Evolutionary conservation across 306 rosid species (phyloP).

Genomic region (Luffa aegyptiaca): DNA sequence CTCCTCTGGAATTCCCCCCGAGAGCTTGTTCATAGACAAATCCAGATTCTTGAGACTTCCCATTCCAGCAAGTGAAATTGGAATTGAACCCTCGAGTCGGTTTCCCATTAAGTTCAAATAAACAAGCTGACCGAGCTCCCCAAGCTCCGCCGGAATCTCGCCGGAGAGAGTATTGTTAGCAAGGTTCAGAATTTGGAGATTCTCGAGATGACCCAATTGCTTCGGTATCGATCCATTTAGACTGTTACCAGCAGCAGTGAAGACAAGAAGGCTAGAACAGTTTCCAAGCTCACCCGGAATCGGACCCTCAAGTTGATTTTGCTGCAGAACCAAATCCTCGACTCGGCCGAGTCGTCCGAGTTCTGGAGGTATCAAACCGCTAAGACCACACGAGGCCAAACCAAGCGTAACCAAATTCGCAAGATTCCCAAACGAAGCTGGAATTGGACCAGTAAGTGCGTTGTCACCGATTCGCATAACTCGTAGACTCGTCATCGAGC

Average conservation of each 20-base stretch:
- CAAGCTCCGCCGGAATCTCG: conserved; percentile 64
- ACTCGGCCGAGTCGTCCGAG: conserved; percentile 51
- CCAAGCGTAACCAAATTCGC: conserved; percentile 44
- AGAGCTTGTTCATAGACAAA: conserved; percentile 60
- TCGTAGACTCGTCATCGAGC: conserved; percentile 54
- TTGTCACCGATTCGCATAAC: conserved; percentile 79
- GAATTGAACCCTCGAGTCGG: conserved; percentile 59
- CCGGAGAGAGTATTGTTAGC: conserved; percentile 60
- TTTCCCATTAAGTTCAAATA: conserved; percentile 69
- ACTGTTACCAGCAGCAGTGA: conserved; percentile 53
- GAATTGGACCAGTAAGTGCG: conserved; percentile 54
- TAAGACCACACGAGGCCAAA: conserved; percentile 60
- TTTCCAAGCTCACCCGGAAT: conserved; percentile 74
- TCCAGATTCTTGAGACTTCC: conserved; percentile 63
- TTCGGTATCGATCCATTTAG: conserved; percentile 65
- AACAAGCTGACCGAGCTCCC: conserved; percentile 43
- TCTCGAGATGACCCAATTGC: conserved; percentile 45
- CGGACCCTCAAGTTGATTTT: conserved; percentile 55
- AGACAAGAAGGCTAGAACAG: conserved; percentile 55
- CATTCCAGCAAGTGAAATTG: conserved; percentile 44
- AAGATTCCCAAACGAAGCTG: conserved; percentile 59
- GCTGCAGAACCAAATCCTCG: conserved; percentile 47
- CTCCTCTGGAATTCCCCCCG: conserved; percentile 61
- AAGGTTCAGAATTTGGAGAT: conserved; percentile 52
- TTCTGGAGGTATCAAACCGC: conserved; percentile 56